phyloP scores from a whole-genome alignment of 768 basidiomycete genomes.

The Leccinum disarticulatum region DNA sequence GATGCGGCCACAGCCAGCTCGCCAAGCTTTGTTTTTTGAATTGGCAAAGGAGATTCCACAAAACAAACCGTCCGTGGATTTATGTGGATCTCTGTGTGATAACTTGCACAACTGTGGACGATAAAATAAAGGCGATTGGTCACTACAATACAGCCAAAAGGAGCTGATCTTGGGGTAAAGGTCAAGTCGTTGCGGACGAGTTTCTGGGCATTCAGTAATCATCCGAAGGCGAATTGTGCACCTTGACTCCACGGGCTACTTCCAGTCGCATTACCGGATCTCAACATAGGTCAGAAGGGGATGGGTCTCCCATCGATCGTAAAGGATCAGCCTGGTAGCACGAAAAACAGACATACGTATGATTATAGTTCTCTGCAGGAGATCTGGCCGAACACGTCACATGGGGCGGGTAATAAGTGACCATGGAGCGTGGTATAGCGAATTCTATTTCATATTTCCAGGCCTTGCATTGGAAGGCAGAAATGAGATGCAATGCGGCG shows the following conservation, averaged over 20 bases:
- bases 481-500: background rate
- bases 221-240: background rate
- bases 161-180: background rate
- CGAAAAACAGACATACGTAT: background rate
- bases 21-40: background rate
- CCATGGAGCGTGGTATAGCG: too few relatives aligned
- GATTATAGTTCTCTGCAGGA: too few relatives aligned
- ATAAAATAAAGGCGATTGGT: background rate
- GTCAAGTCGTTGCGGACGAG: background rate
- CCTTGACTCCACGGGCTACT: background rate
- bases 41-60: background rate
- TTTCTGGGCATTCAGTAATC: background rate
- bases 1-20: background rate
- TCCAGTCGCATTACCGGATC: too few relatives aligned
- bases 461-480: background rate
- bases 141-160: background rate
- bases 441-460: background rate
- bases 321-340: background rate
- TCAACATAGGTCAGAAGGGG: background rate
- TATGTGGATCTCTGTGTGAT: too few relatives aligned
- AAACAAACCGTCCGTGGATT: background rate
- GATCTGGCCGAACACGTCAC: too few relatives aligned
- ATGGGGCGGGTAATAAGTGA: too few relatives aligned
- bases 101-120: too few relatives aligned
- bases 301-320: background rate